phyloP scores from a whole-genome alignment of 139 green algal species.

The Chlamydomonas sp. region DNA sequence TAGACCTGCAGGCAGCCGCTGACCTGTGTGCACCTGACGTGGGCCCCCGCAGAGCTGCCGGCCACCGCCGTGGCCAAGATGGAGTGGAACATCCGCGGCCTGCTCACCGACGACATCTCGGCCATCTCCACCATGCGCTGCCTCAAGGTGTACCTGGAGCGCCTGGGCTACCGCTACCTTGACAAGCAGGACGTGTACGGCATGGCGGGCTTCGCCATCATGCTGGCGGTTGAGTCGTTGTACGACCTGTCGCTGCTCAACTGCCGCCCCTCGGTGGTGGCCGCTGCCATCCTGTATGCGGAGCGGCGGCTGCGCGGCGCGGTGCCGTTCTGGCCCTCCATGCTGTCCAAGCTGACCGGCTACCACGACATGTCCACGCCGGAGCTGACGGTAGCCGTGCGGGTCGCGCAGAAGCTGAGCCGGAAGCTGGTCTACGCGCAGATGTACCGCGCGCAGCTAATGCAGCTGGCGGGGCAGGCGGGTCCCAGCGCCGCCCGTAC shows the following conservation, averaged over 20 bases:
- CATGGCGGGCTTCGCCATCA: slow-evolving; percentile 58
- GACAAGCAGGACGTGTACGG: slow-evolving; percentile 52
- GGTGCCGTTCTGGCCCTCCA: slow-evolving; percentile 88
- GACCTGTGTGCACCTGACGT: neutral
- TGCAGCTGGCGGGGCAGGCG: slow-evolving; percentile 28
- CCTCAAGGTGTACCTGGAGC: slow-evolving; percentile 81
- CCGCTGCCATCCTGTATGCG: slow-evolving; percentile 82
- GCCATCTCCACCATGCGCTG: slow-evolving; percentile 76
- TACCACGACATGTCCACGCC: slow-evolving; percentile 84
- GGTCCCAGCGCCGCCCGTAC: neutral
- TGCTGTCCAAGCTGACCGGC: slow-evolving; percentile 83
- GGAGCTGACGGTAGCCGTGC: slow-evolving; percentile 81
- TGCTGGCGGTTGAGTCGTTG: slow-evolving; percentile 70
- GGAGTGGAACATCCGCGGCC: slow-evolving; percentile 70
- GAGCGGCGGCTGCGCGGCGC: slow-evolving; percentile 78
- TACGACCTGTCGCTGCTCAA: slow-evolving; percentile 85
- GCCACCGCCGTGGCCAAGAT: slow-evolving; percentile 66
- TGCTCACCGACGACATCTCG: slow-evolving; percentile 67
- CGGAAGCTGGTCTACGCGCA: slow-evolving; percentile 54
- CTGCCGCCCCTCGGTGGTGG: slow-evolving; percentile 85
- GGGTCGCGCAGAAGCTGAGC: slow-evolving; percentile 77
- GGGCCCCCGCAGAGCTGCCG: slow-evolving; percentile 13
- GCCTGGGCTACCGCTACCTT: slow-evolving; percentile 64
- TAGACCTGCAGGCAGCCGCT: neutral
- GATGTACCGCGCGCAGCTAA: slow-evolving; percentile 36